These are phyloP conservation scores for Phytopythium litorale DNA, from an alignment of 352 stramenopile genomes.

Conservation along the genomic window DNA sequence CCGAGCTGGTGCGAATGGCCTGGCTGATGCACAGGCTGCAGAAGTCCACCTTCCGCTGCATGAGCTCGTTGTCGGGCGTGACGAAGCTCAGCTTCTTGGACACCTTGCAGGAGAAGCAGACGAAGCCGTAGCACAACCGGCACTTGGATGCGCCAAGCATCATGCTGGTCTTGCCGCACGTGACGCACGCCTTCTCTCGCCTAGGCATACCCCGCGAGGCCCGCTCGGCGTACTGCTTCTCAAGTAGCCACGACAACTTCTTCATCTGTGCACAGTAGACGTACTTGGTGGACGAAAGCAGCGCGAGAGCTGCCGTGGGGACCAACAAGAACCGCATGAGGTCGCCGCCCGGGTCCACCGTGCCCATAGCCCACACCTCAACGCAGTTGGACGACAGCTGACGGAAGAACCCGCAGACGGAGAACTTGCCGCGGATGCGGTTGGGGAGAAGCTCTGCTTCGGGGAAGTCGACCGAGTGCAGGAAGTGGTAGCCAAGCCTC, in stretches of 20 bases:
- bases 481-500: conserved; percentile 50
- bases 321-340: conserved; percentile 16
- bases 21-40: conserved; percentile 24
- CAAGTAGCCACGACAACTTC: conserved; percentile 22
- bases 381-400: conserved; percentile 10
- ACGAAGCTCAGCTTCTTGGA: conserved; percentile 29
- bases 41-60: conserved; percentile 27
- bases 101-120: conserved; percentile 37
- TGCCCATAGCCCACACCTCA: conserved; percentile 20
- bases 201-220: neutral
- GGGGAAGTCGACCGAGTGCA: conserved; percentile 56
- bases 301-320: conserved; percentile 16
- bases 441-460: conserved; percentile 21
- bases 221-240: conserved; percentile 7
- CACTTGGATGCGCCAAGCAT: conserved; percentile 9
- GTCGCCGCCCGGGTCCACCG: conserved; percentile 22
- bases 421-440: conserved; percentile 18
- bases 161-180: neutral
- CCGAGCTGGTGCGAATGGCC: conserved; percentile 16
- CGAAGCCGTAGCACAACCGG: conserved; percentile 28
- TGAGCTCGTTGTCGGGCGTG: conserved; percentile 13
- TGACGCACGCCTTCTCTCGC: neutral
- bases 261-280: conserved; percentile 30
- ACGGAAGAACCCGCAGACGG: conserved; percentile 23
- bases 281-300: conserved; percentile 24